Percentiles rank a stretch among this genome's conserved stretches.
These are phyloP conservation scores for Schizothecium vesticola DNA, from an alignment of 495 filamentous ascomycete species.

Conservation along the genomic window DNA sequence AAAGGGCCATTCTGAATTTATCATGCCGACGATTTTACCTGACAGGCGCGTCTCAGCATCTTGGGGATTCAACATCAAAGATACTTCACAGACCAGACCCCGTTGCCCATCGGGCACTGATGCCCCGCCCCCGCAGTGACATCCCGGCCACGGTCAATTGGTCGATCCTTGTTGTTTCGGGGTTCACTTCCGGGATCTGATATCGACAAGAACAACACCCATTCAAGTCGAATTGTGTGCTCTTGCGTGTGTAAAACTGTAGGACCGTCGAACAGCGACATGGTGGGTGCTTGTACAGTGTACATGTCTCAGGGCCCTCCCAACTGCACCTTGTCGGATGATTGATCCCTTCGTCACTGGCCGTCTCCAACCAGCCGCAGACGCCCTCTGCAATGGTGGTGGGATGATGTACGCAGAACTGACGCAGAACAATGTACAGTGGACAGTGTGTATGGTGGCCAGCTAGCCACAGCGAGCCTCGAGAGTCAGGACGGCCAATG, in stretches of 20 bases:
- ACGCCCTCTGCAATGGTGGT: conserved; percentile 3
- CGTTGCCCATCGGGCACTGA: background rate
- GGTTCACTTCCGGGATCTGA: conserved; percentile 5
- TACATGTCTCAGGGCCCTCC: background rate
- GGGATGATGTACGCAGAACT: background rate
- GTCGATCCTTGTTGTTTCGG: background rate
- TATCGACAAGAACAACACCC: background rate
- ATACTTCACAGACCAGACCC: background rate
- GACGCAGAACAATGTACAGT: background rate
- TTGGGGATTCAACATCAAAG: background rate
- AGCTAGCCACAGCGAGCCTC: conserved; percentile 7
- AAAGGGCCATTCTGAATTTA: background rate
- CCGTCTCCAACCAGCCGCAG: background rate
- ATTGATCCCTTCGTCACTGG: background rate
- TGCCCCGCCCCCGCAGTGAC: conserved; percentile 13
- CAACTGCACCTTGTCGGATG: background rate
- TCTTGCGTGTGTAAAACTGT: too few relatives aligned
- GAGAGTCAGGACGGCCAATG: conserved; percentile 3
- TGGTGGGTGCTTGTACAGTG: background rate
- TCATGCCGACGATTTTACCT: background rate
- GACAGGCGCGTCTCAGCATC: background rate
- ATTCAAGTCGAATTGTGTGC: background rate
- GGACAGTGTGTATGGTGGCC: background rate
- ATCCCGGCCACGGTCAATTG: background rate
- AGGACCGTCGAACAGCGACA: background rate